Conservation (phyloP, 495 filamentous ascomycete species). For the Cenococcum geophilum region DNA sequence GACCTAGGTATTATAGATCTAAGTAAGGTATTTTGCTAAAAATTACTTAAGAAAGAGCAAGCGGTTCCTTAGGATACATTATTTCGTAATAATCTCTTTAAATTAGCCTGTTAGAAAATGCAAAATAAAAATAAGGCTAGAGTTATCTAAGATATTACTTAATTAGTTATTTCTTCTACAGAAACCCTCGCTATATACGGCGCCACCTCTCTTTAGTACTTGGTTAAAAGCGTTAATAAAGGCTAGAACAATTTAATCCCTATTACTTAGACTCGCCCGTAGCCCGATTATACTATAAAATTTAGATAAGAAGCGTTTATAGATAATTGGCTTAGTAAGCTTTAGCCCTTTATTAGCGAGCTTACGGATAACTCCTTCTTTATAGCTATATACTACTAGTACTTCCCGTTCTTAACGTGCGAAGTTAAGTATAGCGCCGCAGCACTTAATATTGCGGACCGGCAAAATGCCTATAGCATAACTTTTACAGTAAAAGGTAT, state of each 20-base stretch:
- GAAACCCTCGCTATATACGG: slow-evolving; percentile 18
- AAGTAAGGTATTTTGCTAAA: slow-evolving; percentile 18
- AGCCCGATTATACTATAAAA: slow-evolving; percentile 28
- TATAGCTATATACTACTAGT: slow-evolving; percentile 34
- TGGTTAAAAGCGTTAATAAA: slow-evolving; percentile 26
- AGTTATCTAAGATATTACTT: slow-evolving; percentile 27
- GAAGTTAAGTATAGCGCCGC: slow-evolving; percentile 39
- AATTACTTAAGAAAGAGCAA: slow-evolving; percentile 20
- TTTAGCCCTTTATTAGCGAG: slow-evolving; percentile 6
- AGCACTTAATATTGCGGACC: slow-evolving; percentile 36
- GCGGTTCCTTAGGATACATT: slow-evolving; percentile 19
- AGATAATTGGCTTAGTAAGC: slow-evolving; percentile 14
- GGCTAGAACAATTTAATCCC: slow-evolving; percentile 29
- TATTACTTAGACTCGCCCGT: slow-evolving; percentile 24
- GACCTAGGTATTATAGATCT: no score
- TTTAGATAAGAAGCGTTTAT: slow-evolving; percentile 25
- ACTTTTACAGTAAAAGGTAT: slow-evolving; percentile 35
- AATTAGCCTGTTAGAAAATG: slow-evolving; percentile 14
- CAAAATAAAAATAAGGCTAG: slow-evolving; percentile 18
- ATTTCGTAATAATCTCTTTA: slow-evolving; percentile 24
- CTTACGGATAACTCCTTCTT: slow-evolving; percentile 13
- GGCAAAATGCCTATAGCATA: slow-evolving; percentile 40
- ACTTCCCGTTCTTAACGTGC: slow-evolving; percentile 40
- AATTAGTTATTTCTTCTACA: slow-evolving; percentile 25
- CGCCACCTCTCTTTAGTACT: slow-evolving; percentile 16